Percentiles rank a stretch among this genome's conserved stretches.
phyloP scores from a whole-genome alignment of 2,329 filamentous ascomycete genomes.

The Didymella arachidicola region DNA sequence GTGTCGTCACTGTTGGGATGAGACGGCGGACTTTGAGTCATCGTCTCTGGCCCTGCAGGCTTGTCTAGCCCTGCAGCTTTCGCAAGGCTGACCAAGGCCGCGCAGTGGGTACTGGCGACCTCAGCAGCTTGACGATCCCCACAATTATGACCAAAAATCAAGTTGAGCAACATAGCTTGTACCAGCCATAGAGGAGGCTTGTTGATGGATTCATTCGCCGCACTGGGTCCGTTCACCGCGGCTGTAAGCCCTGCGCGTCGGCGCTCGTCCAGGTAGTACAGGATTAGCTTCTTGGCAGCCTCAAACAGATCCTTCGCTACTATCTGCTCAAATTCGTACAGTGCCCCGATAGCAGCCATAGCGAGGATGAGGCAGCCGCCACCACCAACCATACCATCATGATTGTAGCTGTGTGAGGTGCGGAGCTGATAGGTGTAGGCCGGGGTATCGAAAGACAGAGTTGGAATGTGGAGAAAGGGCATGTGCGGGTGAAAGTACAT shows the following conservation, averaged over 20 bases:
- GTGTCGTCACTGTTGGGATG: slow-evolving; percentile 61
- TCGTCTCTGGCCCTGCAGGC: slow-evolving; percentile 46
- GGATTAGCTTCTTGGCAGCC: slow-evolving; percentile 93
- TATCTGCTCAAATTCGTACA: slow-evolving; percentile 85
- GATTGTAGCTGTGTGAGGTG: slow-evolving; percentile 62
- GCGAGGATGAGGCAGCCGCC: slow-evolving; percentile 86
- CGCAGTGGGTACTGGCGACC: slow-evolving; percentile 90
- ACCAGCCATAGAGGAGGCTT: slow-evolving; percentile 92
- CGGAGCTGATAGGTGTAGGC: slow-evolving; percentile 68
- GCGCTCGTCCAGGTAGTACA: slow-evolving; percentile 88
- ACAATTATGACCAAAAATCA: slow-evolving; percentile 94
- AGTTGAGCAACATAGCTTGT: slow-evolving; percentile 94
- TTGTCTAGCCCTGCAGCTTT: slow-evolving; percentile 81
- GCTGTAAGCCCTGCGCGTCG: slow-evolving; percentile 81
- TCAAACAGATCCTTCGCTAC: slow-evolving; percentile 88
- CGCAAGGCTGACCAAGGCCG: slow-evolving; percentile 87
- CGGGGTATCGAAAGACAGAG: slow-evolving; percentile 85
- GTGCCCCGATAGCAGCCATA: slow-evolving; percentile 84
- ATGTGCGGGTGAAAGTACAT: slow-evolving; percentile 92
- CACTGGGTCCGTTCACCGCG: slow-evolving; percentile 62
- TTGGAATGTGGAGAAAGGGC: slow-evolving; percentile 92
- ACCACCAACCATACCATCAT: slow-evolving; percentile 70
- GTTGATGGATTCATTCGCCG: slow-evolving; percentile 65
- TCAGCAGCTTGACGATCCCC: slow-evolving; percentile 90
- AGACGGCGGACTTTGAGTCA: slow-evolving; percentile 31